Evolutionary conservation across 129 eudicot species (phyloP).

Genomic region (Centella asiatica): DNA sequence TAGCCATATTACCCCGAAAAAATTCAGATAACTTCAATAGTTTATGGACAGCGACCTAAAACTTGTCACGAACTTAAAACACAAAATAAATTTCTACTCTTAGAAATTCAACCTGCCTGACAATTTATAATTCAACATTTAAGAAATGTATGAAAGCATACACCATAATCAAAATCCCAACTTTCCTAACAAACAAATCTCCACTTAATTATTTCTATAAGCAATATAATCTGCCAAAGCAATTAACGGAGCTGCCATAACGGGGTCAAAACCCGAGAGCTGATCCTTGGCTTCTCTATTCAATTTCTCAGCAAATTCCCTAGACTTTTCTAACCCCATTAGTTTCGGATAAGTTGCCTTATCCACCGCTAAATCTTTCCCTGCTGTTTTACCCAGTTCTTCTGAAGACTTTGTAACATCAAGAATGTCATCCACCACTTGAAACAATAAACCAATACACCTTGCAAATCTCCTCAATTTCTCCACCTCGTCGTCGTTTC

Average conservation of each 20-base stretch:
- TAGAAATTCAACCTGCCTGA: not conserved
- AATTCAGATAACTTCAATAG: too few species aligned
- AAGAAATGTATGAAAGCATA: not conserved
- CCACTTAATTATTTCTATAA: conserved; percentile 40
- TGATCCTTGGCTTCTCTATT: conserved; percentile 49
- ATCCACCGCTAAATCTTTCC: too few species aligned
- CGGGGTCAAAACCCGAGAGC: conserved; percentile 42
- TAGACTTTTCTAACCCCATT: conserved; percentile 55
- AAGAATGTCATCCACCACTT: too few species aligned
- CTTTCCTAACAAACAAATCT: not conserved
- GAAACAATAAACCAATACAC: conserved; percentile 63
- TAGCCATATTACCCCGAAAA: too few species aligned
- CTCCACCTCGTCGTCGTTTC: conserved; percentile 46
- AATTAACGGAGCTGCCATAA: conserved; percentile 48
- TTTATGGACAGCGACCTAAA: too few species aligned
- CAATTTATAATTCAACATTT: not conserved
- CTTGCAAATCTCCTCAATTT: conserved; percentile 53
- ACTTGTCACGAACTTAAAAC: too few species aligned
- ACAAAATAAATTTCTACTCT: too few species aligned
- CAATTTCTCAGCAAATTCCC: conserved; percentile 54
- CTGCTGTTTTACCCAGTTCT: conserved; percentile 78
- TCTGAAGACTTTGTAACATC: conserved; percentile 64
- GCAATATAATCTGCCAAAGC: conserved; percentile 76
- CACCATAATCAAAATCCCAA: not conserved
- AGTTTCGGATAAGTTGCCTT: conserved; percentile 66